Evolutionary conservation across 768 basidiomycete genomes (phyloP).

Genomic region (Scleroderma citrinum): DNA sequence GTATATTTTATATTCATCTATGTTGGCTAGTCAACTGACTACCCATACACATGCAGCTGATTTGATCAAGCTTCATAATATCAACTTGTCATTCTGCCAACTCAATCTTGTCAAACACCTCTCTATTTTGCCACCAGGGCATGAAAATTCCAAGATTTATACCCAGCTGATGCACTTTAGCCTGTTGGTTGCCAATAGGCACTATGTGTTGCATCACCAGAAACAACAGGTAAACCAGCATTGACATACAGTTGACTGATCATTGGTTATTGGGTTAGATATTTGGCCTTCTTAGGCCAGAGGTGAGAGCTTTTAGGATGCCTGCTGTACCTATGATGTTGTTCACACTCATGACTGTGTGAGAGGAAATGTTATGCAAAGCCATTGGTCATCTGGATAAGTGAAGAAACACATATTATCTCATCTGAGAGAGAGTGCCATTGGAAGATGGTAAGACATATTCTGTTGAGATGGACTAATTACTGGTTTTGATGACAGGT

Average conservation of each 20-base stretch:
- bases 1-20: background rate
- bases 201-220: constrained; percentile 51
- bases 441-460: constrained; percentile 53
- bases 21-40: background rate
- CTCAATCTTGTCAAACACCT: constrained; percentile 61
- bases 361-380: constrained; percentile 46
- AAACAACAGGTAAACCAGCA: constrained; percentile 58
- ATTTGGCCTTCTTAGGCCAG: constrained; percentile 46
- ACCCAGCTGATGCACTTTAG: constrained; percentile 72
- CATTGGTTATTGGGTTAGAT: constrained; percentile 36
- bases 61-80: constrained; percentile 61
- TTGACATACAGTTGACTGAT: background rate
- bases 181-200: constrained; percentile 59
- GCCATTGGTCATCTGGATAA: constrained; percentile 57
- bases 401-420: constrained; percentile 67
- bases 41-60: constrained; percentile 41
- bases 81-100: constrained; percentile 60
- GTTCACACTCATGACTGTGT: constrained; percentile 15
- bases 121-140: constrained; percentile 35
- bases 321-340: background rate
- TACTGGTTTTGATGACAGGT: constrained; percentile 37
- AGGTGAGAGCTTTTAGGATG: constrained; percentile 3
- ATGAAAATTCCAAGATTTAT: constrained; percentile 29
- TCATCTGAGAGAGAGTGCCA: constrained; percentile 66
- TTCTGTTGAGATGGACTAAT: background rate